Conservation (phyloP, 352 stramenopile genomes). For the Globisporangium cylindrosporum region DNA sequence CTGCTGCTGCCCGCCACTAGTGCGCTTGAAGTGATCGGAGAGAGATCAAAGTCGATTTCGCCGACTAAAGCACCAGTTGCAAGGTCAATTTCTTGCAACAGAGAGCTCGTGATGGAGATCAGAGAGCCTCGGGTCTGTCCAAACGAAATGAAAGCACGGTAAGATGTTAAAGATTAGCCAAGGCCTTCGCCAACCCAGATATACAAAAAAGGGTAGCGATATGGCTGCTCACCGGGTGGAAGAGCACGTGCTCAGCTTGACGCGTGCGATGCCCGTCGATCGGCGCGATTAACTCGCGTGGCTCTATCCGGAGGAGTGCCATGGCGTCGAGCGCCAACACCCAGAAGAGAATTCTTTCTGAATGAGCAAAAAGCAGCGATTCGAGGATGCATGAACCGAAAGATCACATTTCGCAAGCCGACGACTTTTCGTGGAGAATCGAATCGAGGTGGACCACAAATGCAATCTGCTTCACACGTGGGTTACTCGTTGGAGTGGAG, state of each 20-base stretch:
- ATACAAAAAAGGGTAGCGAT: not conserved
- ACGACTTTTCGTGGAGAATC: slow-evolving; percentile 2
- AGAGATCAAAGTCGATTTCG: slow-evolving; percentile 66
- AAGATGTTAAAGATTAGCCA: not conserved
- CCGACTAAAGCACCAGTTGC: slow-evolving; percentile 47
- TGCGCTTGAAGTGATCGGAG: slow-evolving; percentile 17
- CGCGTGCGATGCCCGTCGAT: slow-evolving; percentile 12
- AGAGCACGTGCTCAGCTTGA: slow-evolving; percentile 20
- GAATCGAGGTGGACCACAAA: slow-evolving; percentile 5
- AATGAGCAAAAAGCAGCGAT: not conserved
- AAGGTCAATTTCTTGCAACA: slow-evolving; percentile 63
- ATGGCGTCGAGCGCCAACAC: not conserved
- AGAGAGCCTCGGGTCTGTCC: slow-evolving; percentile 36
- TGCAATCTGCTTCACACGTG: not conserved
- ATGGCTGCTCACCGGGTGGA: slow-evolving; percentile 15
- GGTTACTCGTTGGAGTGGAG: too few relatives aligned
- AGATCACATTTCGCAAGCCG: not conserved
- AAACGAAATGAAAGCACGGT: not conserved
- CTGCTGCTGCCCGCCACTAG: not conserved
- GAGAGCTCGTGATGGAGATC: slow-evolving; percentile 52
- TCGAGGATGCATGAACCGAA: not conserved
- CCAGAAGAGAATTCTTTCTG: not conserved
- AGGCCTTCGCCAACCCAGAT: not conserved
- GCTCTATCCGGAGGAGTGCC: slow-evolving; percentile 10
- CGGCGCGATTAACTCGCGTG: not conserved